Conservation (phyloP, 441 rosid species). For the Euphorbia corollata region DNA sequence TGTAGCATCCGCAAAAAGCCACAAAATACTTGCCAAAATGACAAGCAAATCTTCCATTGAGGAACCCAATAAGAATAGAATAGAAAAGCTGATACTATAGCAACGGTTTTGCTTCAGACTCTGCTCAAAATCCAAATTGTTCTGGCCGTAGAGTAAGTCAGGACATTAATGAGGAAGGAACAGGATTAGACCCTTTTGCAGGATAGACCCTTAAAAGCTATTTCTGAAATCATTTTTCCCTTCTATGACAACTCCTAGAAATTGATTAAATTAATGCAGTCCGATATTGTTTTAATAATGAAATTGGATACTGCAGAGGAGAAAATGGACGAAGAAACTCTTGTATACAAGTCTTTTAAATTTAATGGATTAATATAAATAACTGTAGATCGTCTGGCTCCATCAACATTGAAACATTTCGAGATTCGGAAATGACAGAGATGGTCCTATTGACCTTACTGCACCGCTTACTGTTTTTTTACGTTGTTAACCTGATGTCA, state of each 20-base stretch:
- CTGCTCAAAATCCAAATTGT: too few species aligned
- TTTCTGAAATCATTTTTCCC: background rate
- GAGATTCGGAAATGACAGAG: constrained; percentile 44
- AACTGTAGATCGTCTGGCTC: constrained; percentile 18
- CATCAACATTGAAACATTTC: constrained; percentile 32
- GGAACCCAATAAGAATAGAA: background rate
- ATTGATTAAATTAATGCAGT: background rate
- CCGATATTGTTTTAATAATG: background rate
- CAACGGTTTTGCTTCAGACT: too few species aligned
- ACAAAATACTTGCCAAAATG: constrained; percentile 21
- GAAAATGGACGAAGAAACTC: background rate
- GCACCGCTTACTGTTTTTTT: background rate
- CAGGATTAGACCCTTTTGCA: background rate
- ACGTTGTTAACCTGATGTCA: too few species aligned
- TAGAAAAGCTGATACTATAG: background rate
- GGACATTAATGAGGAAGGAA: background rate
- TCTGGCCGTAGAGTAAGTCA: background rate
- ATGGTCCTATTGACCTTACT: constrained; percentile 40
- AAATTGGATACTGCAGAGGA: background rate
- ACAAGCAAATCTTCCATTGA: constrained; percentile 13
- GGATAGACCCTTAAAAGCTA: background rate
- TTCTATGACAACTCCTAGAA: constrained; percentile 1
- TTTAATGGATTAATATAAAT: background rate
- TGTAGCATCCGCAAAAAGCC: constrained; percentile 25
- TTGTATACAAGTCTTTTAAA: background rate